These are phyloP conservation scores for Apiospora rasikravindrae DNA, from an alignment of 2,329 filamentous ascomycete genomes.

Conservation along the genomic window DNA sequence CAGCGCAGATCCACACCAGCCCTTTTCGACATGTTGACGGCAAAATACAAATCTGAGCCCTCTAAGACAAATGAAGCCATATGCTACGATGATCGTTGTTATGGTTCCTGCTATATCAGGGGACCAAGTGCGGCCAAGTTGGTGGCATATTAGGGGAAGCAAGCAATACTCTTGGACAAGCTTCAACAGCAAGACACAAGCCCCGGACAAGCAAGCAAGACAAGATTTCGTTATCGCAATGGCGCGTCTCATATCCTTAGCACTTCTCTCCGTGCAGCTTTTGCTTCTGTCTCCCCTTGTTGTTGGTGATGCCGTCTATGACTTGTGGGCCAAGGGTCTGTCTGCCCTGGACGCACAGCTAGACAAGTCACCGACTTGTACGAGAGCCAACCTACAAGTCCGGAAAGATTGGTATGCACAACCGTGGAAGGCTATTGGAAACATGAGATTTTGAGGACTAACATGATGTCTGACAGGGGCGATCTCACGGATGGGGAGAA, in stretches of 20 bases:
- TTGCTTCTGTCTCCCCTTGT: slow-evolving; percentile 23
- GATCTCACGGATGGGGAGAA: slow-evolving; percentile 17
- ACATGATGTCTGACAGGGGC: slow-evolving; percentile 14
- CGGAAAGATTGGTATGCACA: slow-evolving; percentile 32
- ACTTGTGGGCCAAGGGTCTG: slow-evolving; percentile 32
- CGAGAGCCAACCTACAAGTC: slow-evolving; percentile 31
- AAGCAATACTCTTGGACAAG: background rate
- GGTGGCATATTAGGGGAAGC: background rate
- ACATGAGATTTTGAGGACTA: no score
- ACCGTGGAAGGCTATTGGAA: no score
- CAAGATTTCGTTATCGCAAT: slow-evolving; percentile 7
- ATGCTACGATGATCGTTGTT: background rate
- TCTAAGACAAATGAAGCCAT: background rate
- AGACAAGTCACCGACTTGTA: slow-evolving; percentile 31
- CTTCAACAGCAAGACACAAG: background rate
- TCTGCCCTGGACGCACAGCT: slow-evolving; percentile 31
- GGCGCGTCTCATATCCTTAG: slow-evolving; percentile 19
- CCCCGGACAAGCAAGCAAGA: background rate
- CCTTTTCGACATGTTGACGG: background rate
- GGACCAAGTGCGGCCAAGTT: background rate
- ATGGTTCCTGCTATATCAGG: background rate
- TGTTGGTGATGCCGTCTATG: slow-evolving; percentile 31
- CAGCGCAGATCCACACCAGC: background rate
- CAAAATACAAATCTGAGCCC: background rate
- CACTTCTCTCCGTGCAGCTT: slow-evolving; percentile 21